Evolutionary conservation across 768 basidiomycete species (phyloP).

Genomic region (Mrakia blollopis): DNA sequence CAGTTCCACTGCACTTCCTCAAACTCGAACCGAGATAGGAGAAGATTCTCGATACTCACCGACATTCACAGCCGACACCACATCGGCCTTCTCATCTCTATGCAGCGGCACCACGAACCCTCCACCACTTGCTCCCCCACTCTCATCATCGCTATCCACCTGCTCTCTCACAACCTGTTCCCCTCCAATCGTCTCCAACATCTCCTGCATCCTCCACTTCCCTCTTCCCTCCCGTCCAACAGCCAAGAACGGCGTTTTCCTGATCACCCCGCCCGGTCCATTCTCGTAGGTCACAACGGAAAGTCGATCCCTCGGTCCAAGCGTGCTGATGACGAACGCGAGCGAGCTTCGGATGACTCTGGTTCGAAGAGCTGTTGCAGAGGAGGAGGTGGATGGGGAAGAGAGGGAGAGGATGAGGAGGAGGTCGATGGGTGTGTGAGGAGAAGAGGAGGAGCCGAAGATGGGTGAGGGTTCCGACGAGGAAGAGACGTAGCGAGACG

Average conservation of each 20-base stretch:
- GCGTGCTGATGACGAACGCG: conserved; percentile 73
- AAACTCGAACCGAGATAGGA: background rate
- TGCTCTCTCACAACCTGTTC: conserved; percentile 32
- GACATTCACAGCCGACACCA: conserved; percentile 97
- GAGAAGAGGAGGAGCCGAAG: conserved; percentile 62
- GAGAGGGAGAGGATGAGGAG: conserved; percentile 88
- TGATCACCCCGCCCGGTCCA: conserved; percentile 70
- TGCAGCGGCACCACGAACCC: conserved; percentile 64
- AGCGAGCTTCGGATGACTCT: conserved; percentile 84
- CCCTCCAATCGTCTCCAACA: conserved; percentile 63
- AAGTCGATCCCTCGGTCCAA: conserved; percentile 72
- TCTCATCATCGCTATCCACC: conserved; percentile 39
- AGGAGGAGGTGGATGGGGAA: conserved; percentile 56
- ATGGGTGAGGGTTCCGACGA: conserved; percentile 59
- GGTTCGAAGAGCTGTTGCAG: conserved; percentile 73
- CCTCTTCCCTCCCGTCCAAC: conserved; percentile 65
- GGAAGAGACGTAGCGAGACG: conserved; percentile 38
- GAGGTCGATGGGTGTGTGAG: conserved; percentile 88
- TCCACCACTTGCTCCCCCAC: conserved; percentile 63
- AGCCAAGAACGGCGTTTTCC: conserved; percentile 89
- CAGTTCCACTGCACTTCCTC: background rate
- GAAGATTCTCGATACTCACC: conserved; percentile 48
- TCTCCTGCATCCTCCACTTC: conserved; percentile 59
- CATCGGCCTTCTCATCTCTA: conserved; percentile 91
- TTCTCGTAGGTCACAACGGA: conserved; percentile 91